Percentiles rank a stretch among this genome's conserved stretches.
Evolutionary conservation across 805 yeast genomes (phyloP).

Genomic region (Candida insectalens): DNA sequence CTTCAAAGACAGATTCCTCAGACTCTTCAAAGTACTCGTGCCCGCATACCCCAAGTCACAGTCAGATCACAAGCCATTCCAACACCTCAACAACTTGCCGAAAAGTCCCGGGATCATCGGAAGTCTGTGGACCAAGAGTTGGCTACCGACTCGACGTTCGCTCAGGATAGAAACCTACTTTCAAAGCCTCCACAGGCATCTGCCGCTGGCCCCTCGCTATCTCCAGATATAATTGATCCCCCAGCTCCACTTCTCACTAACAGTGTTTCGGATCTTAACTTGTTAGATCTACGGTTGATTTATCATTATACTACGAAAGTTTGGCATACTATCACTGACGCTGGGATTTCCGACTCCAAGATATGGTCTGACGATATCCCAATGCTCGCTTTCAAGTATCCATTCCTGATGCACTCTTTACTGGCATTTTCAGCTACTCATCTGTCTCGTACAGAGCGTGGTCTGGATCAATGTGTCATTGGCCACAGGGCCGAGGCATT

Average conservation of each 20-base stretch:
- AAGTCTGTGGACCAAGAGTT: slow-evolving; percentile 1
- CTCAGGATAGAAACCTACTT: neutral
- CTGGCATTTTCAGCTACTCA: slow-evolving; percentile 92
- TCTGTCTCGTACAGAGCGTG: slow-evolving; percentile 64
- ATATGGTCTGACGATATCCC: slow-evolving; percentile 90
- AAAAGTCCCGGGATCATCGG: slow-evolving; percentile 13
- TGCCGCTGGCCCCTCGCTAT: slow-evolving; percentile 14
- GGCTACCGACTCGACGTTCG: neutral
- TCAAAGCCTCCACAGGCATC: neutral
- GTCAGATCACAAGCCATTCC: too few species aligned
- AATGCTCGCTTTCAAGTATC: slow-evolving; percentile 75
- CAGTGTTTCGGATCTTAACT: slow-evolving; percentile 33
- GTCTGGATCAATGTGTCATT: slow-evolving; percentile 73
- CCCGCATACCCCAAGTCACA: too few species aligned
- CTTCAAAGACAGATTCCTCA: too few species aligned
- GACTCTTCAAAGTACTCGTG: too few species aligned
- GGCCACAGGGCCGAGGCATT: slow-evolving; percentile 84
- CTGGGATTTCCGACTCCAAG: slow-evolving; percentile 78
- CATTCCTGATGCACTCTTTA: slow-evolving; percentile 86
- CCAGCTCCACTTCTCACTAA: slow-evolving; percentile 17
- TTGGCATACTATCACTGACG: slow-evolving; percentile 79
- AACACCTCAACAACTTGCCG: slow-evolving; percentile 13
- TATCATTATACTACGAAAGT: slow-evolving; percentile 82
- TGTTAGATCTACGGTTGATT: slow-evolving; percentile 73
- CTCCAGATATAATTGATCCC: slow-evolving; percentile 22